These are phyloP conservation scores for Trichoderma citrinoviride DNA, from an alignment of 2,329 filamentous ascomycete genomes.

Conservation along the genomic window DNA sequence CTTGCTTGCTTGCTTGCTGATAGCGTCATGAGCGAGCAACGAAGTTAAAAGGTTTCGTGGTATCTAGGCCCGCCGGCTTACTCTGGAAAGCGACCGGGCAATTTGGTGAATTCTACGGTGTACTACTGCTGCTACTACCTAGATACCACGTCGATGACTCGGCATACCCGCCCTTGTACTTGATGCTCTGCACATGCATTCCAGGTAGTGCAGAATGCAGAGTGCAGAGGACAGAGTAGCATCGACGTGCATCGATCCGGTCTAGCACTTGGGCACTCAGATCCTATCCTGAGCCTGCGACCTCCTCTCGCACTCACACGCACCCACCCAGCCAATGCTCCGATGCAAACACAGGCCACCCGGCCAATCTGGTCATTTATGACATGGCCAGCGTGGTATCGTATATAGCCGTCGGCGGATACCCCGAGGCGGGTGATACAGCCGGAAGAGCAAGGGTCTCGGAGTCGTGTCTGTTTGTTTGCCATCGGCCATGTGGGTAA, in stretches of 20 bases:
- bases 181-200: background rate
- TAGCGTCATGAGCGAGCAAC: too few species aligned
- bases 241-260: conserved; percentile 1
- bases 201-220: background rate
- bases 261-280: conserved; percentile 5
- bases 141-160: background rate
- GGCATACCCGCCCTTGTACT: background rate
- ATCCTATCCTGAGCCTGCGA: background rate
- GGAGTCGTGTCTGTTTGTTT: conserved; percentile 10
- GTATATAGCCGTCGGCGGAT: conserved; percentile 8
- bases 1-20: too few species aligned
- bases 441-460: conserved; percentile 8
- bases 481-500: conserved; percentile 11
- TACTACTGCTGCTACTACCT: background rate
- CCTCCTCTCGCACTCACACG: background rate
- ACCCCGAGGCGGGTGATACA: conserved; percentile 10
- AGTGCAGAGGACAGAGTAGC: background rate
- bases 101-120: too few species aligned
- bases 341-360: conserved; percentile 18
- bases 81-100: too few species aligned
- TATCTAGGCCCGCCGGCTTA: too few species aligned
- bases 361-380: conserved; percentile 19
- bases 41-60: too few species aligned
- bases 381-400: background rate
- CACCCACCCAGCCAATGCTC: conserved; percentile 3